phyloP scores from a whole-genome alignment of 352 stramenopile genomes.

The Globisporangium middletonii region DNA sequence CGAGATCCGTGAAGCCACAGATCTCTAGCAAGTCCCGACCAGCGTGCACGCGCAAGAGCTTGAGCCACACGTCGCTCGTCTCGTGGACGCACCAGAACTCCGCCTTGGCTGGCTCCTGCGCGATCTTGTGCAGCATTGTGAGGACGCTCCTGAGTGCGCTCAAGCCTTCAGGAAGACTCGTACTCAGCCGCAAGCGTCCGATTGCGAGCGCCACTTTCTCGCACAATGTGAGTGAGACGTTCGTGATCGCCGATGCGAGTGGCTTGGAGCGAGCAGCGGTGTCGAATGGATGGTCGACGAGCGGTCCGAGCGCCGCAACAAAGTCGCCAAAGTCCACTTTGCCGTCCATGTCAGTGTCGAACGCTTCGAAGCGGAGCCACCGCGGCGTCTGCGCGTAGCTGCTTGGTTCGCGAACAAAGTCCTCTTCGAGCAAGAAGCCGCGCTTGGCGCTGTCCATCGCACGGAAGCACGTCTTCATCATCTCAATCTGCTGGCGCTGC shows the following conservation, averaged over 20 bases:
- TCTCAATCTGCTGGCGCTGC: slow-evolving; percentile 39
- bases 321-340: slow-evolving; percentile 52
- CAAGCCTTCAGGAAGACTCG: slow-evolving; percentile 13
- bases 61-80: slow-evolving; percentile 15
- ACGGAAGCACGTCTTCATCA: slow-evolving; percentile 38
- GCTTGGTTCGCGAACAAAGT: slow-evolving; percentile 18
- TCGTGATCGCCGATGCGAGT: background rate
- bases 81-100: slow-evolving; percentile 28
- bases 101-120: slow-evolving; percentile 35
- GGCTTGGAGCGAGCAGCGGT: background rate
- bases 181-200: slow-evolving; percentile 30
- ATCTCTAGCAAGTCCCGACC: slow-evolving; percentile 31
- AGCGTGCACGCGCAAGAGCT: slow-evolving; percentile 19
- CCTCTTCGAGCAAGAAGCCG: slow-evolving; percentile 26
- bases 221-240: slow-evolving; percentile 23
- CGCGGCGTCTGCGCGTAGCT: slow-evolving; percentile 13
- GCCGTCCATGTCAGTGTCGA: slow-evolving; percentile 45
- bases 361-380: slow-evolving; percentile 42
- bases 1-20: slow-evolving; percentile 24
- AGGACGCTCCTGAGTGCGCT: slow-evolving; percentile 26
- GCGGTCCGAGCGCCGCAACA: slow-evolving; percentile 40
- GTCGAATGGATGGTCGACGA: slow-evolving; percentile 51
- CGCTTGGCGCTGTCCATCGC: slow-evolving; percentile 29
- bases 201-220: slow-evolving; percentile 36
- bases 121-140: slow-evolving; percentile 19